Conservation (phyloP, 208 protist species). For the Acanthamoeba divionensis region DNA sequence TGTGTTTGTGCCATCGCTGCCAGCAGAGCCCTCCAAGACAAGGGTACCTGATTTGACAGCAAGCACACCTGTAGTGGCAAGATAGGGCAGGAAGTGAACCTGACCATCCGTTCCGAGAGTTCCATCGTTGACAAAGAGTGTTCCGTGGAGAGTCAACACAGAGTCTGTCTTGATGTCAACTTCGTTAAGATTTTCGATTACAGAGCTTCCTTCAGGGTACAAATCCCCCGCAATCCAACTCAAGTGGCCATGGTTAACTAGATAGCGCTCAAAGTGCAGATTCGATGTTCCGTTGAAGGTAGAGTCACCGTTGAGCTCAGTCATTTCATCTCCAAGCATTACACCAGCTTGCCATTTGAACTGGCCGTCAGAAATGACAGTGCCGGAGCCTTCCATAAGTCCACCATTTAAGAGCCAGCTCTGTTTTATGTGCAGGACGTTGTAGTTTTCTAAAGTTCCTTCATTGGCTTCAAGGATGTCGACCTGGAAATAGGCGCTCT, state of each 20-base stretch:
- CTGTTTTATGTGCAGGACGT: neutral
- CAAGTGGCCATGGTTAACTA: neutral
- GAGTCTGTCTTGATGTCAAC: neutral
- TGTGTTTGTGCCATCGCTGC: neutral
- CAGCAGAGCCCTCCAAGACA: neutral
- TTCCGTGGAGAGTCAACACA: neutral
- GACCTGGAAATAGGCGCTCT: slow-evolving; percentile 20
- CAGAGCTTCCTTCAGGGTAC: neutral
- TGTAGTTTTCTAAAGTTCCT: neutral
- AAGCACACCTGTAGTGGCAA: neutral
- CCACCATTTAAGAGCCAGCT: slow-evolving; percentile 25
- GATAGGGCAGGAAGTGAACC: neutral
- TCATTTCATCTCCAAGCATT: no score
- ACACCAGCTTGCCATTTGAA: no score
- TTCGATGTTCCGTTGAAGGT: no score
- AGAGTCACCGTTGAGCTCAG: no score
- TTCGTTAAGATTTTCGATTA: neutral
- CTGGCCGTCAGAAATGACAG: no score
- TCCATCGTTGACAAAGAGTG: neutral
- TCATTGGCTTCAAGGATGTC: neutral
- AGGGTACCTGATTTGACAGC: neutral
- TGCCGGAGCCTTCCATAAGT: no score
- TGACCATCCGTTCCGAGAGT: neutral
- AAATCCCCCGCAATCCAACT: neutral
- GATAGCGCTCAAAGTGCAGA: no score